Conservation (phyloP, 768 basidiomycete genomes). For the Pulveroboletus sp. region DNA sequence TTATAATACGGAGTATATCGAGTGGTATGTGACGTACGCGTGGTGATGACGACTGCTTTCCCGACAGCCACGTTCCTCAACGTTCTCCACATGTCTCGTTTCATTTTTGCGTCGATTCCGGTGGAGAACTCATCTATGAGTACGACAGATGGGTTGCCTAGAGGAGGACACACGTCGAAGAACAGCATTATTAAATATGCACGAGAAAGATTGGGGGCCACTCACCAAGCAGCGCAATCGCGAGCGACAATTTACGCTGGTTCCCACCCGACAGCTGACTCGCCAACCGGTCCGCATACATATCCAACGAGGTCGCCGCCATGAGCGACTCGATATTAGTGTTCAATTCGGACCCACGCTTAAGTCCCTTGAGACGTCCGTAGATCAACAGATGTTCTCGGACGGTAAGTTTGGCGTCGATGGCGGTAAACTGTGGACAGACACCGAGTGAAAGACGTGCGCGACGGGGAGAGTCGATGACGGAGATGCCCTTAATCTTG, state of each 20-base stretch:
- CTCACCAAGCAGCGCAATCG: slow-evolving; percentile 69
- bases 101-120: slow-evolving; percentile 79
- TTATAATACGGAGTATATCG: neutral
- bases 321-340: slow-evolving; percentile 55
- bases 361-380: slow-evolving; percentile 67
- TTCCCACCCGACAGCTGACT: slow-evolving; percentile 77
- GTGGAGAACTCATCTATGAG: slow-evolving; percentile 83
- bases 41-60: slow-evolving; percentile 70
- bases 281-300: slow-evolving; percentile 67
- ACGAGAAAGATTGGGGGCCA: neutral
- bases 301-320: slow-evolving; percentile 49
- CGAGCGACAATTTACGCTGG: slow-evolving; percentile 69
- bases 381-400: slow-evolving; percentile 72
- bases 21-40: slow-evolving; percentile 41
- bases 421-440: slow-evolving; percentile 82
- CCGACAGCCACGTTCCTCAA: slow-evolving; percentile 59
- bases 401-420: slow-evolving; percentile 72
- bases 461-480: slow-evolving; percentile 54
- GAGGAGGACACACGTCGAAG: neutral
- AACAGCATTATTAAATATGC: no score
- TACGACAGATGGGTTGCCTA: slow-evolving; percentile 72
- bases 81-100: slow-evolving; percentile 79
- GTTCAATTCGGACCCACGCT: slow-evolving; percentile 43
- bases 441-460: slow-evolving; percentile 72
- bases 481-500: slow-evolving; percentile 60